phyloP scores from a whole-genome alignment of 2,329 filamentous ascomycete genomes.

The Neophaeococcomyces mojaviensis region DNA sequence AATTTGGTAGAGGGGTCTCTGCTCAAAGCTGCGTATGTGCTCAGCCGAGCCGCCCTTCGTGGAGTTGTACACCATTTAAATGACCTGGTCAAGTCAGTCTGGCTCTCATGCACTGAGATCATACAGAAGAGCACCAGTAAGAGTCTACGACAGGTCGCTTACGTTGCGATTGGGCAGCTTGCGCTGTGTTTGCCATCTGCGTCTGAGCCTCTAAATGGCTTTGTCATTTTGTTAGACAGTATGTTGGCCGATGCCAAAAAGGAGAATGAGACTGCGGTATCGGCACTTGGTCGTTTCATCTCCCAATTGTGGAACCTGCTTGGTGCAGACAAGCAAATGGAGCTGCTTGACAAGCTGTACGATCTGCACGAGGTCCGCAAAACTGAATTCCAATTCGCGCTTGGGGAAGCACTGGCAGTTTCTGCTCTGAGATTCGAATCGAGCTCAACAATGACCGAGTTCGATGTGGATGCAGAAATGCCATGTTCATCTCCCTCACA shows the following conservation, averaged over 20 bases:
- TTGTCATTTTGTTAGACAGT: slow-evolving; percentile 45
- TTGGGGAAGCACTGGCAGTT: slow-evolving; percentile 80
- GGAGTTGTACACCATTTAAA: slow-evolving; percentile 28
- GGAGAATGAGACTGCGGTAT: slow-evolving; percentile 73
- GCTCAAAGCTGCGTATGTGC: slow-evolving; percentile 50
- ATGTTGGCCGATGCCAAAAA: slow-evolving; percentile 65
- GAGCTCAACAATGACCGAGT: slow-evolving; percentile 62
- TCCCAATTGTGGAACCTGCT: slow-evolving; percentile 42
- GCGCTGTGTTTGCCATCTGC: slow-evolving; percentile 46
- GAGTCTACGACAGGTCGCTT: slow-evolving; percentile 50
- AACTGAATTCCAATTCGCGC: slow-evolving; percentile 79
- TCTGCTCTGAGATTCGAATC: slow-evolving; percentile 77
- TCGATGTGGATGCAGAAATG: slow-evolving; percentile 61
- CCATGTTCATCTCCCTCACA: slow-evolving; percentile 30
- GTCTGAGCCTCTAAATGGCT: slow-evolving; percentile 31
- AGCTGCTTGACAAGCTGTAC: slow-evolving; percentile 63
- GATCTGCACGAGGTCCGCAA: slow-evolving; percentile 75
- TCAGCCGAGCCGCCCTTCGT: slow-evolving; percentile 51
- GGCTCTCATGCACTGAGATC: slow-evolving; percentile 43
- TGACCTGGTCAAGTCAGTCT: slow-evolving; percentile 28
- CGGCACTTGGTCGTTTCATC: slow-evolving; percentile 65
- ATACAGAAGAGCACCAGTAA: slow-evolving; percentile 48
- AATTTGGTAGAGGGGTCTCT: slow-evolving; percentile 55
- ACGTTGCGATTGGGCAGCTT: slow-evolving; percentile 54
- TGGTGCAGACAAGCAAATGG: slow-evolving; percentile 27